These are phyloP conservation scores for Phoma herbarum DNA, from an alignment of 2,329 filamentous ascomycete species.

Conservation along the genomic window DNA sequence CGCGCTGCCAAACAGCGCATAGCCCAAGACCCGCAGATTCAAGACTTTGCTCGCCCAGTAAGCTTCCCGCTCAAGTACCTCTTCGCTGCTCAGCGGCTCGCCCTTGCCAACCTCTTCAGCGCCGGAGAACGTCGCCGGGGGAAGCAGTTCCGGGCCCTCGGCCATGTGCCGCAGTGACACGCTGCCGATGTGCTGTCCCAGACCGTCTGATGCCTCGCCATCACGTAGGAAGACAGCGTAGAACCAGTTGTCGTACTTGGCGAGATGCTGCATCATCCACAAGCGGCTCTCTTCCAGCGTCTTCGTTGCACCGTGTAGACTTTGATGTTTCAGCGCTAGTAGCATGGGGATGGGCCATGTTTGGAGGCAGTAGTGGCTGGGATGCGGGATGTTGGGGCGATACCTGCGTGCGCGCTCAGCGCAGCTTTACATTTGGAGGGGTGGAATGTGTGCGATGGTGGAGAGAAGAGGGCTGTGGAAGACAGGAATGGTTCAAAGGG, in stretches of 20 bases:
- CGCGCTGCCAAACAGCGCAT: conserved; percentile 30
- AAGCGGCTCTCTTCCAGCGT: conserved; percentile 29
- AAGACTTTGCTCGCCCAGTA: background rate
- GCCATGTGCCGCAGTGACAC: background rate
- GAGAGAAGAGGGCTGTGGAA: background rate
- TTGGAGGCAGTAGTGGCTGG: background rate
- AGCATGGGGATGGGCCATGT: conserved; percentile 2
- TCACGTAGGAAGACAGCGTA: conserved; percentile 28
- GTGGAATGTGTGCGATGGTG: too few species aligned
- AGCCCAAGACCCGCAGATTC: conserved; percentile 33
- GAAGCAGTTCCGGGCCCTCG: background rate
- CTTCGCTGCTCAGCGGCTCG: background rate
- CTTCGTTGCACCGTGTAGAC: conserved; percentile 32
- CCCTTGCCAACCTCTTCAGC: background rate
- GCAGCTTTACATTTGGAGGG: background rate
- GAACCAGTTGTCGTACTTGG: conserved; percentile 20
- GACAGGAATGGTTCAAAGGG: too few species aligned
- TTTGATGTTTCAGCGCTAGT: conserved; percentile 9
- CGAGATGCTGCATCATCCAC: conserved; percentile 30
- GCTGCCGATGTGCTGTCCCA: conserved; percentile 6
- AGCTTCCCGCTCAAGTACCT: background rate
- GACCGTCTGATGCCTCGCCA: background rate
- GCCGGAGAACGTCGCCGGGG: background rate
- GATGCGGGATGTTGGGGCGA: background rate
- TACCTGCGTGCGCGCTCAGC: background rate